Base-by-base conservation (phyloP, 805 yeast species). In the Starmerella asiatica region DNA sequence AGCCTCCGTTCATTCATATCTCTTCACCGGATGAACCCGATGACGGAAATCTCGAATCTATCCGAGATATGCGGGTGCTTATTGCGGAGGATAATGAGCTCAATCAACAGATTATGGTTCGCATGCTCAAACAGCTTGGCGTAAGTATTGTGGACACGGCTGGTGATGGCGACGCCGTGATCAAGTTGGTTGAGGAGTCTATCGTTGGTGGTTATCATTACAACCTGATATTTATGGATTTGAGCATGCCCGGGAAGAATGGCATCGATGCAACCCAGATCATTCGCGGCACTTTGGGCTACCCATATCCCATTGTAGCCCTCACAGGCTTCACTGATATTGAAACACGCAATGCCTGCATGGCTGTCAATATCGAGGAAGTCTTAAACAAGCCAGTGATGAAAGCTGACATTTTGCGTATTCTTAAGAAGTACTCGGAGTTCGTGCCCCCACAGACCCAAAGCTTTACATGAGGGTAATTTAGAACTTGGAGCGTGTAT, bases 291-390 rank as follows among this genome's bases (percentile, higher is more conserved):
- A 75, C 79, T 29, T 59, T 81, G 39, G 64, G 69, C 4, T 85
- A 72, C 55, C 59, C 60, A 1, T 70, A 71, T 15, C 95, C 95
- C 0, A 85, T 88, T 42, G 85, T 86, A 32, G 96, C 95, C 0
- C 64, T 86, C 41, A 86, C 96, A 0, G 95, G 95, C 1, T 86
- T 79, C 64, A 93, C 94, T 1, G 96, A 86, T 59, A 82, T 81
- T 48, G 76, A 85, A 37, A 86, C 88, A 51, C 81, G 78, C 29
- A 75, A 73, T 49, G 88, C 73, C 43, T 86, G 95, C 58, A 55
- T 76, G 47, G 78, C 73, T 19, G 75, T 78, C 18, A 94, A 94
- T 5, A 86, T 86, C 93, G 68, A 77, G 45, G 94, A 91, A 4
- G 85, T 86, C 55, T 65, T 86, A 40, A 68, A 88, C 2, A 86